Conservation (phyloP, 225 moss, liverwort and hornwort species). For the Rhytidiadelphus loreus region DNA sequence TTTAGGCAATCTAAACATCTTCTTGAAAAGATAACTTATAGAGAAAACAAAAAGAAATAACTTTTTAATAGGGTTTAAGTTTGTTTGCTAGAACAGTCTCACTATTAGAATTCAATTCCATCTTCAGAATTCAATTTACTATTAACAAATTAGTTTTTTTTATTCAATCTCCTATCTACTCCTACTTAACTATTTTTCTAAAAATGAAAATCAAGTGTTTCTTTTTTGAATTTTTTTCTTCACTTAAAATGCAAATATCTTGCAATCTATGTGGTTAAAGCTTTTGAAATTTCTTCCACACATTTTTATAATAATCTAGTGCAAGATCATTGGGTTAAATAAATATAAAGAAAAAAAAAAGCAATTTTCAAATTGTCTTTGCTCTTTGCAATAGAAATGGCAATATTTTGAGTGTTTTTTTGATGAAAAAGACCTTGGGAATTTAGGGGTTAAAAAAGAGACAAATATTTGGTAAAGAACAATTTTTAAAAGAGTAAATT, state of each 20-base stretch:
- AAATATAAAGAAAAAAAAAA: background rate
- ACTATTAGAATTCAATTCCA: background rate
- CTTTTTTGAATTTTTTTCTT: background rate
- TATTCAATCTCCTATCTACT: accelerated
- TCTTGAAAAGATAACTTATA: background rate
- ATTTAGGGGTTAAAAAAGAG: background rate
- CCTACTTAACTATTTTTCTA: background rate
- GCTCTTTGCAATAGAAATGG: background rate
- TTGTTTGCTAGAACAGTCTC: background rate
- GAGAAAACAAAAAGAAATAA: too few relatives aligned
- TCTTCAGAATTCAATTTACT: background rate
- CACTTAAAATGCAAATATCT: background rate
- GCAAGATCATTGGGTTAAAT: accelerated
- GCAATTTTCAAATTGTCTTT: too few relatives aligned
- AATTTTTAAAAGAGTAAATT: background rate
- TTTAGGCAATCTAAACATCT: background rate
- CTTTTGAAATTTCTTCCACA: background rate
- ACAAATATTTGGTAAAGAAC: background rate
- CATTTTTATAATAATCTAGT: too few relatives aligned
- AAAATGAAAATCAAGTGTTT: background rate
- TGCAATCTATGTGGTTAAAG: accelerated
- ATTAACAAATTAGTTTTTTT: background rate
- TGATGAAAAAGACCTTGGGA: too few relatives aligned
- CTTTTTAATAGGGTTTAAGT: accelerated
- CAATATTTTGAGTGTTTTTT: background rate